Evolutionary conservation across 345 rosid species (phyloP).

Genomic region (Turritis glabra): DNA sequence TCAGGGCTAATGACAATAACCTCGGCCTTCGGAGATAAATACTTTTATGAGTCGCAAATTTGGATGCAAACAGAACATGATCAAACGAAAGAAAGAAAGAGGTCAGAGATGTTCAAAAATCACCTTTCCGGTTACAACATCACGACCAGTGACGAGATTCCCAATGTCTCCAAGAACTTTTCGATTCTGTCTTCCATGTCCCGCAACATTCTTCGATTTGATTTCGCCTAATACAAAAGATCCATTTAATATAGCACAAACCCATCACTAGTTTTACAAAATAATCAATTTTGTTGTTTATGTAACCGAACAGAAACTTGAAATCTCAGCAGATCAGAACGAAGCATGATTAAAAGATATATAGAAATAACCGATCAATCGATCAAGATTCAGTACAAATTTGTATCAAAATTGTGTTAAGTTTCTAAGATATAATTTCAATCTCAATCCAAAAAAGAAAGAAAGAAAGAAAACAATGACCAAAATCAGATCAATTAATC

Average conservation of each 20-base stretch:
- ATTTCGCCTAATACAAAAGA: constrained; percentile 44
- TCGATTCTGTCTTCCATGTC: constrained; percentile 51
- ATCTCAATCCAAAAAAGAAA: too few species aligned
- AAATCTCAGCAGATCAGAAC: not conserved
- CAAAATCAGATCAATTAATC: not conserved
- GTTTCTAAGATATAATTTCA: too few species aligned
- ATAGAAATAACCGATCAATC: not conserved
- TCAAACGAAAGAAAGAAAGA: not conserved
- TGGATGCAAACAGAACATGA: not conserved
- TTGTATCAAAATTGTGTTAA: not conserved
- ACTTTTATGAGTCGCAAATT: not conserved
- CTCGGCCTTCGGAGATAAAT: constrained; percentile 29
- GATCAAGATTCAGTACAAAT: too few species aligned
- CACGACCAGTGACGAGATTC: constrained; percentile 55
- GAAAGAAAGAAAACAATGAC: not conserved
- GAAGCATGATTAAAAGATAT: not conserved
- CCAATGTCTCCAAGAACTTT: constrained; percentile 81
- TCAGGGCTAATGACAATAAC: constrained; percentile 58
- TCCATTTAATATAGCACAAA: not conserved
- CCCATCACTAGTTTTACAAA: not conserved
- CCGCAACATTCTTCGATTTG: constrained; percentile 51
- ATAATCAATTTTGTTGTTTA: too few species aligned
- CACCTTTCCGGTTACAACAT: constrained; percentile 52
- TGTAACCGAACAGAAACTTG: not conserved
- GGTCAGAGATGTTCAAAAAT: not conserved